phyloP scores from a whole-genome alignment of 441 rosid species.

The Brassica hybrid region DNA sequence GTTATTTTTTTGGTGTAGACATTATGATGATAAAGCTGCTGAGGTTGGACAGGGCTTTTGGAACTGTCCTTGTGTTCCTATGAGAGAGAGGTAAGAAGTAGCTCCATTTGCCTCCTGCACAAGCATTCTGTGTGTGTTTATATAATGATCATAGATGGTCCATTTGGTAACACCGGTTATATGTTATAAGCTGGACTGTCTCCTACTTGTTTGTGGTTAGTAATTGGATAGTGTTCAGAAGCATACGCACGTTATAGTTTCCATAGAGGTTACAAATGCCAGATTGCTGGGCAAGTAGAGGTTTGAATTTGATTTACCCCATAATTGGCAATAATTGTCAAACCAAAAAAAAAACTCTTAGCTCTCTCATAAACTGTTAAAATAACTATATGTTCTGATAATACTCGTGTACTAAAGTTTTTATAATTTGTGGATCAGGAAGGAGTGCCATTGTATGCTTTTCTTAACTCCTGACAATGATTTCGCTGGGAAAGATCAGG shows the following conservation, averaged over 20 bases:
- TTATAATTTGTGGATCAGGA: slow-evolving; percentile 57
- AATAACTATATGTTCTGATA: too few species aligned
- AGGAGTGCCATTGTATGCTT: slow-evolving; percentile 98
- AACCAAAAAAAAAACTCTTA: background rate
- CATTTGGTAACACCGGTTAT: background rate
- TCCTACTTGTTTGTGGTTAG: background rate
- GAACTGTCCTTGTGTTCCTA: slow-evolving; percentile 98
- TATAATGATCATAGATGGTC: background rate
- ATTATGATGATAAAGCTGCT: slow-evolving; percentile 91
- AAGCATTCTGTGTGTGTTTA: slow-evolving; percentile 5
- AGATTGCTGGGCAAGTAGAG: background rate
- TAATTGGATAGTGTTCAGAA: background rate
- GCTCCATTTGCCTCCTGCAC: slow-evolving; percentile 9
- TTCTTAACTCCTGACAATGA: slow-evolving; percentile 95
- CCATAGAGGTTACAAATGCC: background rate
- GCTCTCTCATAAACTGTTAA: background rate
- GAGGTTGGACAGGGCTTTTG: slow-evolving; percentile 92
- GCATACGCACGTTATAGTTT: background rate
- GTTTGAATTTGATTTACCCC: background rate
- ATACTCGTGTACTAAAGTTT: too few species aligned
- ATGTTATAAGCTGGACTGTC: background rate
- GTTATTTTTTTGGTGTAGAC: slow-evolving; percentile 51
- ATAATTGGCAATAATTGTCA: background rate
- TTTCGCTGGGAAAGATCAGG: slow-evolving; percentile 93
- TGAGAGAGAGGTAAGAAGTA: slow-evolving; percentile 84